Percentiles rank a stretch among this genome's conserved stretches.
These are phyloP conservation scores for Aschersonia sp. DNA, from an alignment of 2,329 filamentous ascomycete genomes.

Conservation along the genomic window DNA sequence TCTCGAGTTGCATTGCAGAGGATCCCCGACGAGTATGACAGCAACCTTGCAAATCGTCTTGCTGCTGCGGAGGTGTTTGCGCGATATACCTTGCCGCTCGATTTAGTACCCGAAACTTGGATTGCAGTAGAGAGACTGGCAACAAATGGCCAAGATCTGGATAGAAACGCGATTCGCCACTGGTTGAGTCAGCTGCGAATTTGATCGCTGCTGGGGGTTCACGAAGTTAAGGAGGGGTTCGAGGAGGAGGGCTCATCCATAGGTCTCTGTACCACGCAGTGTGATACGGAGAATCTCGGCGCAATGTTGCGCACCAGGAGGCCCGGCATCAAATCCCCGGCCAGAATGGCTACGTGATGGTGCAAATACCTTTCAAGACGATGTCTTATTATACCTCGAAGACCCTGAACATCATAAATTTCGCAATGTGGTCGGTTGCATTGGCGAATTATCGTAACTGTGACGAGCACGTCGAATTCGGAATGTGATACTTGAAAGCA, in stretches of 20 bases:
- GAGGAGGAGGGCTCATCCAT: background rate
- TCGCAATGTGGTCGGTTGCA: no score
- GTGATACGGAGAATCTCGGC: no score
- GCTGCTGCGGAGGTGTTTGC: background rate
- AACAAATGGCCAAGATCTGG: background rate
- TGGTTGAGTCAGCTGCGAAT: background rate
- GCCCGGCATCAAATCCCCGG: no score
- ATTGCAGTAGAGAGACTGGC: slow-evolving; percentile 1
- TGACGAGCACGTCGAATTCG: no score
- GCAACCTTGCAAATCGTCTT: background rate
- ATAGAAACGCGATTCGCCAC: background rate
- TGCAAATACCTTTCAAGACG: no score
- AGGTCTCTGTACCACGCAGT: background rate
- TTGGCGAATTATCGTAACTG: no score
- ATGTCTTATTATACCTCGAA: no score
- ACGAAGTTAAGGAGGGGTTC: background rate
- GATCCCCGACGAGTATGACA: background rate
- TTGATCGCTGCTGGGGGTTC: background rate
- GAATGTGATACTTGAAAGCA: no score
- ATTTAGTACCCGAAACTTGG: background rate
- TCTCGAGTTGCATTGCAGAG: background rate
- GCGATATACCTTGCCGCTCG: background rate
- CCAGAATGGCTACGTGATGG: no score
- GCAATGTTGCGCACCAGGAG: no score
- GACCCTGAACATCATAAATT: no score